Percentiles rank a stretch among this genome's conserved stretches.
Evolutionary conservation across 1,284 basidiomycete genomes (phyloP).

Genomic region (Ceratobasidium sp.): DNA sequence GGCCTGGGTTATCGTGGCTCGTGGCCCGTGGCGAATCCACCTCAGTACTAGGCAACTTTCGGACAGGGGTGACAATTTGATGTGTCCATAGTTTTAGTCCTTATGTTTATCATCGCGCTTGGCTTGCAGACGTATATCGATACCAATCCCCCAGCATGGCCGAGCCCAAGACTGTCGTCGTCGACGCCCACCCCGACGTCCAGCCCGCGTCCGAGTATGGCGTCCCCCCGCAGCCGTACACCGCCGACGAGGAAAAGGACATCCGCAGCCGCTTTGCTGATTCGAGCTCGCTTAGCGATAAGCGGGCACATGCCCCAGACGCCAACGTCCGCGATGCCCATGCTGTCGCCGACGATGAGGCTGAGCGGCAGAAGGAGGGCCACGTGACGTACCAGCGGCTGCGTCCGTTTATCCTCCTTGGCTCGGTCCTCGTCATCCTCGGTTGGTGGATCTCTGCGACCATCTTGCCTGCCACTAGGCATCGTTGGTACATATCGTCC

Average conservation of each 20-base stretch:
- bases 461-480: constrained; percentile 71
- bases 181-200: background rate
- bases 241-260: constrained; percentile 16
- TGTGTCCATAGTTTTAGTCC: no score
- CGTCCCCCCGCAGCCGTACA: background rate
- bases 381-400: constrained; percentile 50
- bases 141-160: constrained; percentile 5
- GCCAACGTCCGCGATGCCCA: constrained; percentile 7
- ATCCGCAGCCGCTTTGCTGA: constrained; percentile 20
- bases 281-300: constrained; percentile 27
- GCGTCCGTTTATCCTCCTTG: constrained; percentile 61
- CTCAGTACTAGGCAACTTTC: no score
- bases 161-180: background rate
- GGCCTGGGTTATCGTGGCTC: no score
- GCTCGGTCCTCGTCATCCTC: constrained; percentile 69
- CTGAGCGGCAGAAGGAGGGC: constrained; percentile 12
- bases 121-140: no score
- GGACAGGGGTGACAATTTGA: no score
- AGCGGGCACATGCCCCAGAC: constrained; percentile 9
- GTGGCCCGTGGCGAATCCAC: no score
- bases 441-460: constrained; percentile 86
- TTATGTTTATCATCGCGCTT: no score
- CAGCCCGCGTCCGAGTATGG: background rate
- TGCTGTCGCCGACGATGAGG: constrained; percentile 25
- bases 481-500: constrained; percentile 72